Percentiles rank a stretch among this genome's conserved stretches.
Evolutionary conservation across 768 basidiomycete species (phyloP).

Genomic region (Naganishia kalamii): DNA sequence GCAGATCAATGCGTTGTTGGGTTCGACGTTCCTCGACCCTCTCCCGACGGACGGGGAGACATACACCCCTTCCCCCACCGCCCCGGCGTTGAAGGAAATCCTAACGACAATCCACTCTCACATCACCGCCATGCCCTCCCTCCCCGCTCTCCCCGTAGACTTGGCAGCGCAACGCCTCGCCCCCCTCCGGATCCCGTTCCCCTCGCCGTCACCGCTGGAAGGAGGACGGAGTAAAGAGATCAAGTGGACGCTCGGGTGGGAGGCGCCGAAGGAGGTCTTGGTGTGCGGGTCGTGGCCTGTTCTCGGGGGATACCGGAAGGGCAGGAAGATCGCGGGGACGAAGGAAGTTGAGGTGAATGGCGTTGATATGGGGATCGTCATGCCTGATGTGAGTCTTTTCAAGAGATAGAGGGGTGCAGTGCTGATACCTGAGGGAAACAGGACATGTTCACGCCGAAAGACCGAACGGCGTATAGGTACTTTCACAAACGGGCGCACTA

Average conservation of each 20-base stretch:
- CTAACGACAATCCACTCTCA: conserved; percentile 69
- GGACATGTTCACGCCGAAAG: conserved; percentile 86
- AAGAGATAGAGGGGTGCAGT: not conserved
- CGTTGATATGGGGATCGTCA: conserved; percentile 76
- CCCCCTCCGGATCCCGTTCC: conserved; percentile 56
- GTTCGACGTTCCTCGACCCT: conserved; percentile 35
- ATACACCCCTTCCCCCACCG: conserved; percentile 21
- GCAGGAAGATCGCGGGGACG: conserved; percentile 57
- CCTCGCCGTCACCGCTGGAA: conserved; percentile 57
- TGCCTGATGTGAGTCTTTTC: conserved; percentile 63
- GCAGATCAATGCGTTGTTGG: conserved; percentile 41
- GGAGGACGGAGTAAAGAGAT: conserved; percentile 55
- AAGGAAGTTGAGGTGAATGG: conserved; percentile 56
- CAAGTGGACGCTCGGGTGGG: conserved; percentile 82
- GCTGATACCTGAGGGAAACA: conserved; percentile 23
- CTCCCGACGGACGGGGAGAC: conserved; percentile 4
- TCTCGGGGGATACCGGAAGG: conserved; percentile 64
- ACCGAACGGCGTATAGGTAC: conserved; percentile 78
- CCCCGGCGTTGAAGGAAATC: conserved; percentile 52
- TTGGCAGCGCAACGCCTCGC: conserved; percentile 53
- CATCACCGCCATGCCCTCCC: conserved; percentile 57
- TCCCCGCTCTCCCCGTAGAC: conserved; percentile 61
- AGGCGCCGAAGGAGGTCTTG: conserved; percentile 66
- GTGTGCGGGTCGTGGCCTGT: conserved; percentile 84
- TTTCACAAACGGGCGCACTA: conserved; percentile 91